phyloP scores from a whole-genome alignment of 129 eudicot species.

The Ambrosia trifida region DNA sequence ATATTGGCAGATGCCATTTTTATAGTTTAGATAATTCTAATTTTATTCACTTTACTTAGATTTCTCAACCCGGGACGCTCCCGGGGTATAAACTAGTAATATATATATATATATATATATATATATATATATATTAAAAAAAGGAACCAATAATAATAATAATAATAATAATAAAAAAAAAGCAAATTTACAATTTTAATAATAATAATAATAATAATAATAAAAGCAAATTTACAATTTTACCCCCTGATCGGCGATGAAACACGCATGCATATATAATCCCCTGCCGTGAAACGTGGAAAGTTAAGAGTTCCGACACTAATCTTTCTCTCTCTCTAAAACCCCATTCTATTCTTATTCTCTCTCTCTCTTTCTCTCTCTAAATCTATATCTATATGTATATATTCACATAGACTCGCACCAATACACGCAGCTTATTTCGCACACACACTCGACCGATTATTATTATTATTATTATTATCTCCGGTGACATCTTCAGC shows the following conservation, averaged over 20 bases:
- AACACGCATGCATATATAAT: conserved; percentile 32
- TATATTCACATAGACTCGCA: background rate
- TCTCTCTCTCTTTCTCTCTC: conserved; percentile 18
- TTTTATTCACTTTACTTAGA: too few species aligned
- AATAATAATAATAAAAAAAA: background rate
- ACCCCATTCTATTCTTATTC: background rate
- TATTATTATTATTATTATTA: conserved; percentile 15
- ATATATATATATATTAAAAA: too few species aligned
- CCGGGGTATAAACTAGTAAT: too few species aligned
- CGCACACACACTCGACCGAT: conserved; percentile 26
- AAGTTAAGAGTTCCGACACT: conserved; percentile 30
- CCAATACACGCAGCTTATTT: conserved; percentile 35
- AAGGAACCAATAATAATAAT: background rate
- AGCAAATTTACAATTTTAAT: too few species aligned
- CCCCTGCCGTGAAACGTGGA: conserved; percentile 41
- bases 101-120: too few species aligned
- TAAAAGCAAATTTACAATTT: conserved; percentile 16
- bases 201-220: background rate
- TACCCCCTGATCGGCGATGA: conserved; percentile 24
- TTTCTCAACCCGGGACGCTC: too few species aligned
- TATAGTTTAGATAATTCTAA: too few species aligned
- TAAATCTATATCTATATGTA: background rate
- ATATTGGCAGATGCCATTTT: too few species aligned
- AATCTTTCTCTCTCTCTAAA: conserved; percentile 27
- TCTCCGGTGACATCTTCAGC: conserved; percentile 19